Percentiles rank a stretch among this genome's conserved stretches.
Conservation (phyloP, 2,329 filamentous ascomycete species). For the Orbilia quercus region DNA sequence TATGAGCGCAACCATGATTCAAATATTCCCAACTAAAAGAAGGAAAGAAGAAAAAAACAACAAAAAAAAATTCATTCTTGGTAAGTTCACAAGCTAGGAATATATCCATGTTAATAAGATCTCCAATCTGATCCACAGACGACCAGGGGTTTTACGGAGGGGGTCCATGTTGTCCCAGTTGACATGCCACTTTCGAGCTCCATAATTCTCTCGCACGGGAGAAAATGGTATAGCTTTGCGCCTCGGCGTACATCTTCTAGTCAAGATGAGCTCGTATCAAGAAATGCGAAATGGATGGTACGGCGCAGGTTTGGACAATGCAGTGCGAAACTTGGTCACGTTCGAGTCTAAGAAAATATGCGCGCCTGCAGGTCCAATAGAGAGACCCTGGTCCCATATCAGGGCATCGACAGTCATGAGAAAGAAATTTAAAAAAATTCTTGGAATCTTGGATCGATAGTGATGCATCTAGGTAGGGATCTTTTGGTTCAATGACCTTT, state of each 20-base stretch:
- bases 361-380: constrained; percentile 23
- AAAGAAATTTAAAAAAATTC: constrained; percentile 22
- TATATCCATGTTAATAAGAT: constrained; percentile 36
- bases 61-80: constrained; percentile 15
- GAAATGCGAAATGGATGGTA: constrained; percentile 49
- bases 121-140: constrained; percentile 38
- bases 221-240: constrained; percentile 31
- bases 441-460: constrained; percentile 29
- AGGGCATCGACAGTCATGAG: constrained; percentile 14
- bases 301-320: constrained; percentile 33
- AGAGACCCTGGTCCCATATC: constrained; percentile 17
- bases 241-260: constrained; percentile 41
- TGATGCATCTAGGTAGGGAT: constrained; percentile 24
- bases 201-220: constrained; percentile 45
- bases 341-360: constrained; percentile 34
- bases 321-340: constrained; percentile 46
- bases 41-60: constrained; percentile 20
- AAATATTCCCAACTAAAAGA: constrained; percentile 21
- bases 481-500: constrained; percentile 32
- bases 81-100: constrained; percentile 42
- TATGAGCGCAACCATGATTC: constrained; percentile 17
- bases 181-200: constrained; percentile 37
- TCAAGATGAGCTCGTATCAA: constrained; percentile 34
- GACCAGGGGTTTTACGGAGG: constrained; percentile 25
- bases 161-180: constrained; percentile 23